Conservation (phyloP, 2,329 filamentous ascomycete genomes). For the Massarina eburnea region DNA sequence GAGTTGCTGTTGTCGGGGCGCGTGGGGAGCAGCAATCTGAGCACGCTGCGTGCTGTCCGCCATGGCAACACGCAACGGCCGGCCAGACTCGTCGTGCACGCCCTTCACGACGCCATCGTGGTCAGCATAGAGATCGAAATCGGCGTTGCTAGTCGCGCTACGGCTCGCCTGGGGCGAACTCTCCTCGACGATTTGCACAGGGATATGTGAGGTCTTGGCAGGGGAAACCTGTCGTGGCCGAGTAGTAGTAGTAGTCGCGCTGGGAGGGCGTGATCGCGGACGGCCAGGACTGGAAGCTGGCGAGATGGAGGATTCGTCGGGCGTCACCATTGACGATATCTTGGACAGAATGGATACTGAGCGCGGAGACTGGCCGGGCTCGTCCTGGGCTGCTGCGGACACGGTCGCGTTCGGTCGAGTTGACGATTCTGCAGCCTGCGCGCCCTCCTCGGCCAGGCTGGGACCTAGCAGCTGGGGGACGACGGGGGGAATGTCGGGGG, state of each 20-base stretch:
- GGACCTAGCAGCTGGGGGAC: conserved; percentile 23
- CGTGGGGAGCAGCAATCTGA: neutral
- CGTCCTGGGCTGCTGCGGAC: conserved; percentile 12
- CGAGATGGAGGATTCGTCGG: conserved; percentile 29
- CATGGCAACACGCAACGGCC: conserved; percentile 27
- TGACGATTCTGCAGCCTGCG: conserved; percentile 9
- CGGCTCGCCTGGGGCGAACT: conserved; percentile 11
- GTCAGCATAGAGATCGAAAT: conserved; percentile 42
- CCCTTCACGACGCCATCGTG: conserved; percentile 42
- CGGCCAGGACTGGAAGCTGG: conserved; percentile 27
- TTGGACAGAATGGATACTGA: conserved; percentile 40
- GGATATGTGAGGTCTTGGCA: conserved; percentile 17
- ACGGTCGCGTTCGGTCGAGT: conserved; percentile 2
- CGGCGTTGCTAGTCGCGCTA: conserved; percentile 22
- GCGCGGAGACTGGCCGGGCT: conserved; percentile 18
- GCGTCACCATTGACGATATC: conserved; percentile 41
- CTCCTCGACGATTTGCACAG: conserved; percentile 29
- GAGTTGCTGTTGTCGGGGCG: conserved; percentile 6
- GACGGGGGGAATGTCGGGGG: too few relatives aligned
- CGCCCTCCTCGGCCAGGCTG: conserved; percentile 18
- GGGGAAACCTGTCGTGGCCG: conserved; percentile 28
- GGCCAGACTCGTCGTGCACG: conserved; percentile 30
- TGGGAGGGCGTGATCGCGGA: conserved; percentile 33
- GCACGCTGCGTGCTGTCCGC: conserved; percentile 5
- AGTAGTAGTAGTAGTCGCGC: conserved; percentile 27